Conservation (phyloP, 305 asterid species). For the Fraxinus paxiana region DNA sequence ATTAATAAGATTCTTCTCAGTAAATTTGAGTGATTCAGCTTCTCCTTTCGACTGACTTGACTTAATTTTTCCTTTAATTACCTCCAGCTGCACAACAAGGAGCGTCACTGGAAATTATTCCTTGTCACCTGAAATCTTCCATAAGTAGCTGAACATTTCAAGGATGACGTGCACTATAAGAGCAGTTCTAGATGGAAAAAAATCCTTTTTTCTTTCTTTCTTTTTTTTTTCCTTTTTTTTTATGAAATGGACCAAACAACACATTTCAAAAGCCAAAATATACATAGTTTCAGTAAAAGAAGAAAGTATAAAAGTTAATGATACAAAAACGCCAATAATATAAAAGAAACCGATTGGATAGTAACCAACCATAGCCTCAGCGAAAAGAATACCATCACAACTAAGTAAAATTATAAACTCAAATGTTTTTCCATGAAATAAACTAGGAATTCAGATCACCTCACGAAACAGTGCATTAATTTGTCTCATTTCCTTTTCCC, state of each 20-base stretch:
- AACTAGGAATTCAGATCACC: constrained; percentile 42
- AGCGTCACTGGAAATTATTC: constrained; percentile 11
- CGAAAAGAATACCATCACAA: constrained; percentile 4
- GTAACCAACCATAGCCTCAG: neutral
- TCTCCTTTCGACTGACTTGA: constrained; percentile 81
- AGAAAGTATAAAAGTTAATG: neutral
- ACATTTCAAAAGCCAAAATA: constrained; percentile 11
- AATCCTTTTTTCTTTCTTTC: neutral
- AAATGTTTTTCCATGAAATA: neutral
- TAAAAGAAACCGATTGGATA: neutral
- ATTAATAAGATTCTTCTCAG: constrained; percentile 73
- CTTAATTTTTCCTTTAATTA: constrained; percentile 52
- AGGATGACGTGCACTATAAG: constrained; percentile 8
- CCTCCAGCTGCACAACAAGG: constrained; percentile 58
- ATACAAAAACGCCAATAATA: constrained; percentile 3
- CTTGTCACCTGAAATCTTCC: neutral
- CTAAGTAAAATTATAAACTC: neutral
- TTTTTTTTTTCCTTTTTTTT: neutral
- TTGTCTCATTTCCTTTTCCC: constrained; percentile 70
- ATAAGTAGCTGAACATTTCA: neutral
- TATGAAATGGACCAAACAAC: neutral
- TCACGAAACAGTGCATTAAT: constrained; percentile 73
- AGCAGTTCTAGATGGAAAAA: neutral
- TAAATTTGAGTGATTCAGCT: constrained; percentile 68
- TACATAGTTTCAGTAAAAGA: neutral